A percentile compares a stretch with the other conserved stretches of the same genome.
These are phyloP conservation scores for Crithidia acanthocephali DNA, from an alignment of 208 protist species.

Conservation along the genomic window DNA sequence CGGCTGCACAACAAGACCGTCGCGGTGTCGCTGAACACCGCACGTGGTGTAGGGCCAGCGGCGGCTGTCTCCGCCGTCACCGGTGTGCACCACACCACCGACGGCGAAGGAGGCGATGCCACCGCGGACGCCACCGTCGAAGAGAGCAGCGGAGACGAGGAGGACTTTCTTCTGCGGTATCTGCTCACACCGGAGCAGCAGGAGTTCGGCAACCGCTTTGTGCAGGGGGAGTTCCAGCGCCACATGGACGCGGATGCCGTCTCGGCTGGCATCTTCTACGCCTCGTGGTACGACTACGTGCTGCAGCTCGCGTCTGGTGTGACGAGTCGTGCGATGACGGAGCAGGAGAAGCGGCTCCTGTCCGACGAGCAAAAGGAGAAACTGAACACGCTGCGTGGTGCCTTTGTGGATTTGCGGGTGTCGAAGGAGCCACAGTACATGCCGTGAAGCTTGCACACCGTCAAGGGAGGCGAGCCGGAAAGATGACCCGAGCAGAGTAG, in stretches of 20 bases:
- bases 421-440: constrained; percentile 40
- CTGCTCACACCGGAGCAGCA: constrained; percentile 75
- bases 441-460: constrained; percentile 18
- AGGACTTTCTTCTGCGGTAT: constrained; percentile 56
- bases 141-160: not conserved
- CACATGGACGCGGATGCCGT: constrained; percentile 75
- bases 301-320: constrained; percentile 75
- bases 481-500: not conserved
- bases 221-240: constrained; percentile 75
- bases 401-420: constrained; percentile 43
- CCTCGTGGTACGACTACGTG: constrained; percentile 88
- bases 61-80: constrained; percentile 41
- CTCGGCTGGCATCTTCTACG: constrained; percentile 76
- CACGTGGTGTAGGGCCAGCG: constrained; percentile 29
- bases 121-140: not conserved
- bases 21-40: constrained; percentile 51
- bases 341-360: constrained; percentile 69
- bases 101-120: not conserved
- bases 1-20: constrained; percentile 81
- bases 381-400: constrained; percentile 62
- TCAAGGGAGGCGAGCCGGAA: not conserved
- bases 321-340: constrained; percentile 74
- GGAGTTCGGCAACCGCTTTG: constrained; percentile 87
- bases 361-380: constrained; percentile 82
- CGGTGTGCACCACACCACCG: constrained; percentile 21